These are phyloP conservation scores for Camelina neglecta DNA, from an alignment of 345 rosid species.

Conservation along the genomic window DNA sequence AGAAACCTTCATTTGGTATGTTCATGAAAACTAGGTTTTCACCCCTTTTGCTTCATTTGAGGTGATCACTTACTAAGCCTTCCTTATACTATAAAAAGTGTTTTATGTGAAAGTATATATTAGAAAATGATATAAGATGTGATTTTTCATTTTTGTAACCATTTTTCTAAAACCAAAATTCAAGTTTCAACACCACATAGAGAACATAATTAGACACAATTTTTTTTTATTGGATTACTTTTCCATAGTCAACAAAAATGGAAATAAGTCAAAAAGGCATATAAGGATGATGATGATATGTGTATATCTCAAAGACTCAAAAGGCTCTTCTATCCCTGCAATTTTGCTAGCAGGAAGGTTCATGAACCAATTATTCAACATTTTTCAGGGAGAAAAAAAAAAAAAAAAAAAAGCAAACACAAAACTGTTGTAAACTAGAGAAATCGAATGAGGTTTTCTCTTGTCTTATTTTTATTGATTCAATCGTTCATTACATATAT, in stretches of 20 bases:
- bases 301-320: slow-evolving; percentile 34
- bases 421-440: too few species aligned
- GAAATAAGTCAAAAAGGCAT: background rate
- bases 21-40: too few species aligned
- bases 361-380: too few species aligned
- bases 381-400: too few species aligned
- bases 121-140: background rate
- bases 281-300: background rate
- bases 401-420: too few species aligned
- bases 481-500: too few species aligned
- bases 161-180: background rate
- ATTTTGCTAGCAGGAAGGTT: background rate
- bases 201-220: background rate
- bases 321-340: slow-evolving; percentile 34
- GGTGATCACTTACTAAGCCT: too few species aligned
- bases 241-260: slow-evolving; percentile 24
- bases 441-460: too few species aligned
- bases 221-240: background rate
- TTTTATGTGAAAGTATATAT: too few species aligned
- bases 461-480: too few species aligned
- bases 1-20: background rate
- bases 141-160: background rate
- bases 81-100: too few species aligned
- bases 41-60: too few species aligned
- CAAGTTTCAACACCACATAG: background rate